Evolutionary conservation across 2,329 filamentous ascomycete genomes (phyloP).

Genomic region (Botrytis fragariae): DNA sequence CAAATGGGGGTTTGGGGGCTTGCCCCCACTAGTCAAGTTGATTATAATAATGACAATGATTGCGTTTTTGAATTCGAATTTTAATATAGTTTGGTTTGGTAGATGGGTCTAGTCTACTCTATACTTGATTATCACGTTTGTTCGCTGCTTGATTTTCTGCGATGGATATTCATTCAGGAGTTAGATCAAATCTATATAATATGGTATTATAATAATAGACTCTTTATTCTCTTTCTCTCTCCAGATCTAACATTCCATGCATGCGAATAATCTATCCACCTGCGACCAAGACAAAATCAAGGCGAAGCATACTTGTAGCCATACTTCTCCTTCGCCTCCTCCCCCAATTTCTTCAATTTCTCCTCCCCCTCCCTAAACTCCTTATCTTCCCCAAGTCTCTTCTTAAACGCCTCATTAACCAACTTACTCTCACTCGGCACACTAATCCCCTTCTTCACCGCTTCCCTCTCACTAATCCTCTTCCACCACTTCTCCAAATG

Average conservation of each 20-base stretch:
- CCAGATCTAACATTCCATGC: background rate
- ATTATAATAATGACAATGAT: background rate
- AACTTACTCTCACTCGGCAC: conserved; percentile 51
- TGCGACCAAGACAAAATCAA: conserved; percentile 10
- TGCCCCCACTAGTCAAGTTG: background rate
- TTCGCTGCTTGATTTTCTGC: background rate
- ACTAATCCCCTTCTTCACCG: conserved; percentile 60
- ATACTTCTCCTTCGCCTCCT: conserved; percentile 35
- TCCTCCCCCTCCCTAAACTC: conserved; percentile 49
- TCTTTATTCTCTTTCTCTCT: too few relatives aligned
- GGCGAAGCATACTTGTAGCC: conserved; percentile 36
- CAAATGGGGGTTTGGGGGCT: background rate
- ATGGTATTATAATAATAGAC: background rate
- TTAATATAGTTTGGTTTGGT: too few relatives aligned
- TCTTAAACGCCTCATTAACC: conserved; percentile 44
- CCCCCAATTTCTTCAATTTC: conserved; percentile 27
- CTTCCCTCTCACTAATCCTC: conserved; percentile 56
- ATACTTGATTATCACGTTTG: background rate
- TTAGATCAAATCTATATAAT: background rate
- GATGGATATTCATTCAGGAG: background rate
- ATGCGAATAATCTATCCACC: background rate
- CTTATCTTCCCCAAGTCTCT: conserved; percentile 46
- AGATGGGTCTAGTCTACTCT: too few relatives aligned
- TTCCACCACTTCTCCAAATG: conserved; percentile 66
- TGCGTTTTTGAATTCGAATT: too few relatives aligned